Conservation (phyloP, 2,329 filamentous ascomycete genomes). For the Pseudogymnoascus sp. region DNA sequence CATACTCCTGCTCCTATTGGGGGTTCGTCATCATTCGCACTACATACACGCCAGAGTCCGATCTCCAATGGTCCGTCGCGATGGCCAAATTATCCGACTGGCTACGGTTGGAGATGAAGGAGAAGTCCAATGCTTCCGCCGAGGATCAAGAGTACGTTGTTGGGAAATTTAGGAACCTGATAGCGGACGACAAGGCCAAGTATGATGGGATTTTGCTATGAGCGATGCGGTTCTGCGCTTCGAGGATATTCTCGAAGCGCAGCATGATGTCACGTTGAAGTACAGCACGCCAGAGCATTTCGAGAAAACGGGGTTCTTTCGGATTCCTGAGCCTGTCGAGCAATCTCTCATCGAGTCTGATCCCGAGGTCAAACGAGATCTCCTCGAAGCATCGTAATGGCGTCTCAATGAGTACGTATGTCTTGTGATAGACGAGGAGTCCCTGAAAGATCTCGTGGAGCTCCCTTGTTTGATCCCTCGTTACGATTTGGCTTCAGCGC, state of each 20-base stretch:
- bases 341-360: neutral
- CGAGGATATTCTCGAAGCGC: neutral
- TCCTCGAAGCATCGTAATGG: neutral
- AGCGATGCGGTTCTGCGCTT: neutral
- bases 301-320: neutral
- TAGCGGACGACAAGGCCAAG: neutral
- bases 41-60: neutral
- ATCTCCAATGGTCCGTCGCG: neutral
- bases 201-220: neutral
- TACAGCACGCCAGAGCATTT: neutral
- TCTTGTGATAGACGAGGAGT: neutral
- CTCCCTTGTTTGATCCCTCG: neutral
- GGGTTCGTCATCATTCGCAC: neutral
- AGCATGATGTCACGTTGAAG: neutral
- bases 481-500: neutral
- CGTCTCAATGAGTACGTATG: neutral
- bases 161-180: neutral
- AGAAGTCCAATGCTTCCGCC: neutral
- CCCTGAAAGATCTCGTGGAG: neutral
- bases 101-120: neutral
- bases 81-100: neutral
- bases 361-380: neutral
- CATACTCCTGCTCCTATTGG: too few relatives aligned
- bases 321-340: neutral
- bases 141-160: neutral